These are phyloP conservation scores for Termitomyces sp. DNA, from an alignment of 1,284 basidiomycete genomes.

Conservation along the genomic window DNA sequence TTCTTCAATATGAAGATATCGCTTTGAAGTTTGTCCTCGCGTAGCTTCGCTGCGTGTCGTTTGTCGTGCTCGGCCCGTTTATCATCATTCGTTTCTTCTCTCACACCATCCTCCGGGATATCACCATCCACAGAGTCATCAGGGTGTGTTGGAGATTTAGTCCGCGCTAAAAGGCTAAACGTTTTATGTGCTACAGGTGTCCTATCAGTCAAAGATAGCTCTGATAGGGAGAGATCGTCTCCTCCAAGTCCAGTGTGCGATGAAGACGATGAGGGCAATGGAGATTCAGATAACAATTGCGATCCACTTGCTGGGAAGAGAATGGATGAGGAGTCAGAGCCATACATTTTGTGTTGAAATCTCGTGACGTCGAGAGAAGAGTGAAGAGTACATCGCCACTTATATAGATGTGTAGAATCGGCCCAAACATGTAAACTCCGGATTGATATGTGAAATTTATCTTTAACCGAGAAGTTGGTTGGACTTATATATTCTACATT, in stretches of 20 bases:
- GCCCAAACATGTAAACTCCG: too few relatives aligned
- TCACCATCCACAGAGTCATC: constrained; percentile 2
- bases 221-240: constrained; percentile 58
- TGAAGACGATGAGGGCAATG: constrained; percentile 35
- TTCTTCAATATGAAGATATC: constrained; percentile 69
- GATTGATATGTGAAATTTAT: too few relatives aligned
- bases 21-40: constrained; percentile 68
- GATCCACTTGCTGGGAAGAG: constrained; percentile 33
- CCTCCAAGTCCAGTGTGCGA: constrained; percentile 40
- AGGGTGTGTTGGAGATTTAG: constrained; percentile 13
- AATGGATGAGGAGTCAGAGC: constrained; percentile 26
- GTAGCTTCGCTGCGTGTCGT: constrained; percentile 33
- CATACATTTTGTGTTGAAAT: constrained; percentile 9
- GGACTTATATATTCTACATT: too few relatives aligned
- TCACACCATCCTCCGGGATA: constrained; percentile 1
- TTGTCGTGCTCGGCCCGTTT: constrained; percentile 16
- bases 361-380: neutral
- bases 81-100: constrained; percentile 1
- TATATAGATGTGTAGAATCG: too few relatives aligned
- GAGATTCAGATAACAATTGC: constrained; percentile 48
- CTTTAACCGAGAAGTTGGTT: too few relatives aligned
- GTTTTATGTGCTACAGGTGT: constrained; percentile 25
- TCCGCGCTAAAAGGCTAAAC: constrained; percentile 36
- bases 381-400: too few relatives aligned
- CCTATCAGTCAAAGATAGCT: constrained; percentile 48